A percentile compares a stretch with the other conserved stretches of the same genome.
Evolutionary conservation across 164 flowering plant genomes (phyloP).

Genomic region (Buxus sempervirens): DNA sequence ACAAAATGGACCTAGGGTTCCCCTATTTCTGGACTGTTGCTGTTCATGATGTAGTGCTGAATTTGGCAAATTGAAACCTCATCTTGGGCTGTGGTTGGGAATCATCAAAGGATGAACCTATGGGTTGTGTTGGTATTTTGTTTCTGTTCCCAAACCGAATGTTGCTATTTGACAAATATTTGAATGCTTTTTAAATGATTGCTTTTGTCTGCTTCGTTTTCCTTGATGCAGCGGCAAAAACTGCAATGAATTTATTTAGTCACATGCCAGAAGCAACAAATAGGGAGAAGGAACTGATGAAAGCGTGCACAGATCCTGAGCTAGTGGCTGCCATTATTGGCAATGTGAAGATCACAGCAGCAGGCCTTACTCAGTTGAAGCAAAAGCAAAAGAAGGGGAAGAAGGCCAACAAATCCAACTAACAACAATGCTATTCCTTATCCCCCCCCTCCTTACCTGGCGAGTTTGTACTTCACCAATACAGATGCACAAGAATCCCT

Average conservation of each 20-base stretch:
- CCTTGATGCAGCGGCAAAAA: constrained; percentile 68
- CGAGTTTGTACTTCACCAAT: neutral
- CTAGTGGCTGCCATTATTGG: constrained; percentile 86
- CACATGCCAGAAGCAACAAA: constrained; percentile 76
- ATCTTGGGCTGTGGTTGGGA: too few species aligned
- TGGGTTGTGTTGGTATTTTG: too few species aligned
- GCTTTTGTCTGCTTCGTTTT: neutral
- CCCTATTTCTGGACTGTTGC: too few species aligned
- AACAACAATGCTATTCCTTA: neutral
- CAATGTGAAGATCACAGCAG: constrained; percentile 81
- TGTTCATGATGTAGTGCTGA: too few species aligned
- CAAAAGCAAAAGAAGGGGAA: constrained; percentile 89
- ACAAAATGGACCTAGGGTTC: too few species aligned
- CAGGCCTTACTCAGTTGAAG: constrained; percentile 83
- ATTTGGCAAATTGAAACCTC: too few species aligned
- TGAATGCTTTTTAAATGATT: neutral
- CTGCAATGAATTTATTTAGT: constrained; percentile 81
- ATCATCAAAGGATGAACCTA: too few species aligned
- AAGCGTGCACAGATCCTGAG: constrained; percentile 94
- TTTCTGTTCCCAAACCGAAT: too few species aligned
- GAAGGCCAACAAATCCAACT: constrained; percentile 38
- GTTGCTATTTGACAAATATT: neutral
- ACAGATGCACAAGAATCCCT: too few species aligned
- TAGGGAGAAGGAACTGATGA: constrained; percentile 94
- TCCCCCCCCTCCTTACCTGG: neutral